Conservation (phyloP, 495 filamentous ascomycete genomes). For the Xylaria palmicola region DNA sequence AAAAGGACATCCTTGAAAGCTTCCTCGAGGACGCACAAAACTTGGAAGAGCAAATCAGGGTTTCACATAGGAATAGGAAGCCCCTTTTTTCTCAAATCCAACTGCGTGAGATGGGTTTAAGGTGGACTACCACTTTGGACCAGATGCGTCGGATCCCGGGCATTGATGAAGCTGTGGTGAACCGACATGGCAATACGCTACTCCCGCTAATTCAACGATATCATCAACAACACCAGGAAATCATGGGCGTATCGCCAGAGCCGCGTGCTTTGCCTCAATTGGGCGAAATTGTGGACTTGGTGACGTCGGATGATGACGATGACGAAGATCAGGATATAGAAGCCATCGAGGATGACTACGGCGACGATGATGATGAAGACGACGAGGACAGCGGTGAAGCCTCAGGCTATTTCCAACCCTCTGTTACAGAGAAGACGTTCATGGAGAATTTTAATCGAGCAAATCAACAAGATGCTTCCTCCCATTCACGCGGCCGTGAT, state of each 20-base stretch:
- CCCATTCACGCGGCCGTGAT: slow-evolving; percentile 14
- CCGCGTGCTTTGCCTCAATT: slow-evolving; percentile 5
- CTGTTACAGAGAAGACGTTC: slow-evolving; percentile 31
- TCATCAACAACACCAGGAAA: slow-evolving; percentile 56
- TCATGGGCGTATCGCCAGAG: slow-evolving; percentile 40
- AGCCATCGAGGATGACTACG: slow-evolving; percentile 41
- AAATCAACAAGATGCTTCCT: slow-evolving; percentile 13
- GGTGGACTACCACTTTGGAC: slow-evolving; percentile 58
- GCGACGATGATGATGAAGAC: slow-evolving; percentile 38
- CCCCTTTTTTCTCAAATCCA: slow-evolving; percentile 75
- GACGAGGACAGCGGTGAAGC: slow-evolving; percentile 39
- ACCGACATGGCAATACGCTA: slow-evolving; percentile 66
- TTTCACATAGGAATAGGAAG: slow-evolving; percentile 58
- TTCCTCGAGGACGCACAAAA: slow-evolving; percentile 73
- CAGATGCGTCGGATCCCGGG: slow-evolving; percentile 66
- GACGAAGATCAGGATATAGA: slow-evolving; percentile 43
- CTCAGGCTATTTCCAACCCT: slow-evolving; percentile 45
- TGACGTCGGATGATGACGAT: slow-evolving; percentile 60
- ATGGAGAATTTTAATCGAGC: slow-evolving; percentile 18
- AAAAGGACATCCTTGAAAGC: slow-evolving; percentile 54
- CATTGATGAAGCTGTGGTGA: slow-evolving; percentile 69
- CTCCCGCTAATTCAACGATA: slow-evolving; percentile 61
- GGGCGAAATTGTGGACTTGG: slow-evolving; percentile 58
- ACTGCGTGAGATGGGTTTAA: slow-evolving; percentile 80
- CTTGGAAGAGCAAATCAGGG: slow-evolving; percentile 64